phyloP scores from a whole-genome alignment of 352 stramenopile genomes.

The Phytophthora sansomeana region DNA sequence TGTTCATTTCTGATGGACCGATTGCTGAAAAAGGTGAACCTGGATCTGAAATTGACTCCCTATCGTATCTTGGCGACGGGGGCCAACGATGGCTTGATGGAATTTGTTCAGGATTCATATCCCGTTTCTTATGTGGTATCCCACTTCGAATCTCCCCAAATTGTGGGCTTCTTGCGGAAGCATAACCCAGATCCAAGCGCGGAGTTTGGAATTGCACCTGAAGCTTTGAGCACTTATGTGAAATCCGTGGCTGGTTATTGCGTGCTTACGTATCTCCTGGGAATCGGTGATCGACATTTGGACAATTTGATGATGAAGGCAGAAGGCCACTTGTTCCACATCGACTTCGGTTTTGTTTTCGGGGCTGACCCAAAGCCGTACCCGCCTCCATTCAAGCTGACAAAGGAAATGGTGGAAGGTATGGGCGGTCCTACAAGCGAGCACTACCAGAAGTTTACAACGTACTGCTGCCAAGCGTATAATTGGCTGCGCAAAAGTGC shows the following conservation, averaged over 20 bases:
- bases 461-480: conserved; percentile 93
- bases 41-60: conserved; percentile 98
- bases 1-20: conserved; percentile 99
- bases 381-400: conserved; percentile 98
- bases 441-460: conserved; percentile 94
- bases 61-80: conserved; percentile 94
- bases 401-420: conserved; percentile 97
- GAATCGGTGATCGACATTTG: conserved; percentile 99
- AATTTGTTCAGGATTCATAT: conserved; percentile 97
- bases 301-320: conserved; percentile 99
- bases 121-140: conserved; percentile 97
- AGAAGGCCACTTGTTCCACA: conserved; percentile 98
- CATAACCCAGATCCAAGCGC: conserved; percentile 87
- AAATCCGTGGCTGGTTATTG: conserved; percentile 99
- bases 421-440: conserved; percentile 94
- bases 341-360: conserved; percentile 99
- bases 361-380: conserved; percentile 98
- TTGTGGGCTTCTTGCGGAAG: conserved; percentile 89
- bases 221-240: conserved; percentile 97
- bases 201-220: conserved; percentile 90
- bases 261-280: conserved; percentile 99
- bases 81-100: conserved; percentile 94
- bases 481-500: conserved; percentile 97
- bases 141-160: conserved; percentile 93
- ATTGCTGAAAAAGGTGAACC: conserved; percentile 98